Evolutionary conservation across 208 protist species (phyloP).

Genomic region (Sergeia podlipaevii): DNA sequence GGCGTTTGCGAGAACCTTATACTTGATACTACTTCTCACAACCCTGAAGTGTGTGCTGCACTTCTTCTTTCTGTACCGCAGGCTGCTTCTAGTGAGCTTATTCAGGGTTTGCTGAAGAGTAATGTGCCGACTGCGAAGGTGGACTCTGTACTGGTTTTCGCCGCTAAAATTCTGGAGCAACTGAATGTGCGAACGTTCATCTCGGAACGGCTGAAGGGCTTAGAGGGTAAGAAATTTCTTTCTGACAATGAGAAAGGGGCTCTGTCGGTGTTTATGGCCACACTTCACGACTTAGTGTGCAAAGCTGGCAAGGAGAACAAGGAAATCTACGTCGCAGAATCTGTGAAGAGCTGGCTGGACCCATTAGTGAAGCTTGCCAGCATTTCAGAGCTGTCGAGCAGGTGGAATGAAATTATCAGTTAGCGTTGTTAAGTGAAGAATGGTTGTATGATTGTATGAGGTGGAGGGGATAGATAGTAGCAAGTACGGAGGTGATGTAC

Average conservation of each 20-base stretch:
- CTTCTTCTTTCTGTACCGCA: conserved; percentile 42
- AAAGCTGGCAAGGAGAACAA: conserved; percentile 65
- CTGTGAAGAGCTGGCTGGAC: conserved; percentile 37
- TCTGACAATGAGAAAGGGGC: conserved; percentile 25
- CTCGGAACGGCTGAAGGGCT: conserved; percentile 23
- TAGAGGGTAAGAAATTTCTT: conserved; percentile 34
- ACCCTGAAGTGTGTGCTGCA: conserved; percentile 47
- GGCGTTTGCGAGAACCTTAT: conserved; percentile 35
- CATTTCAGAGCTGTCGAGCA: conserved; percentile 34
- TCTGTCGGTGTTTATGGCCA: conserved; percentile 43
- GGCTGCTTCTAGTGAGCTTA: conserved; percentile 20
- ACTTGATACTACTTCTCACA: conserved; percentile 37
- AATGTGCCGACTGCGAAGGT: conserved; percentile 32
- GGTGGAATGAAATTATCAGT: conserved; percentile 52
- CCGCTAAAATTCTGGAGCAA: conserved; percentile 43
- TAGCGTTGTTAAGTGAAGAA: no score
- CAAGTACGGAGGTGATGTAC: no score
- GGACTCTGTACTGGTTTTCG: conserved; percentile 46
- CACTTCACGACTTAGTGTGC: conserved; percentile 55
- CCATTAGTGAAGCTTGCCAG: conserved; percentile 37
- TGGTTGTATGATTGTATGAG: no score
- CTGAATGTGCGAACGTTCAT: conserved; percentile 51
- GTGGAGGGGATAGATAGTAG: no score
- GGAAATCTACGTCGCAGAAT: conserved; percentile 53
- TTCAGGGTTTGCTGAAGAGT: conserved; percentile 47